Base-by-base conservation (phyloP, 2,329 filamentous ascomycete species). In the Apiospora phragmitis region DNA sequence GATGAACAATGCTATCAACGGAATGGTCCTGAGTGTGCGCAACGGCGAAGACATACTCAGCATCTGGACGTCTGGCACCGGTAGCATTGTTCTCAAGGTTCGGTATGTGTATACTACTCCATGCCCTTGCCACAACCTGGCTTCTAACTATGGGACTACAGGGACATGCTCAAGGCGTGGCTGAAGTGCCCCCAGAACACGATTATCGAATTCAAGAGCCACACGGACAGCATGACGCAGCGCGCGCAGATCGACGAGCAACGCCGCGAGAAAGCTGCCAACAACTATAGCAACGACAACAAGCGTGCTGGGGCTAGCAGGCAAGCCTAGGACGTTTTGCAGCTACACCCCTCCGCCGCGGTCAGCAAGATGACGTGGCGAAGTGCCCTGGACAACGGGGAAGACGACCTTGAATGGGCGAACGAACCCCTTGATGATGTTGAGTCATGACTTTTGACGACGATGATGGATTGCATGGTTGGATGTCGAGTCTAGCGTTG, bases 31-130 rank as follows among this genome's bases (percentile, higher is more conserved):
- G 59, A 98, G 95, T 80, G 93, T 99, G 73, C 89, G 96, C 73
- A 97, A 95, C 78, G 95, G 95, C 59, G 96, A 99, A 84, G 96
- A 99, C 80, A 97, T 98, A 73, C 88, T 99, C 81, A 98, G 94
- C 84, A 94, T 99, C 79, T 99, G 96, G 96, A 97, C 95, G 70
- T 93, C 94, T 81, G 96, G 94, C 77, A 94, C 97, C 78, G 95
- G 94, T 62, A 94, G 94, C 73, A 91, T 94, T 77, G 97, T 98
- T 81, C 92, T 98, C 77, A 98, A 97, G 86, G 97, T 99, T 78
- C 18, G 55, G 55, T 92, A 93, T 97, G 89, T 76, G 90, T 82
- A 51, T 24, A 51, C 24, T 24, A n/a, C 14, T 62, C n/a, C 49
- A 70, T n/a, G 26, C 73, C 4, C 32, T 21, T 62, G n/a, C 18